Conservation (phyloP, 352 stramenopile species). For the Pythium guiyangense region DNA sequence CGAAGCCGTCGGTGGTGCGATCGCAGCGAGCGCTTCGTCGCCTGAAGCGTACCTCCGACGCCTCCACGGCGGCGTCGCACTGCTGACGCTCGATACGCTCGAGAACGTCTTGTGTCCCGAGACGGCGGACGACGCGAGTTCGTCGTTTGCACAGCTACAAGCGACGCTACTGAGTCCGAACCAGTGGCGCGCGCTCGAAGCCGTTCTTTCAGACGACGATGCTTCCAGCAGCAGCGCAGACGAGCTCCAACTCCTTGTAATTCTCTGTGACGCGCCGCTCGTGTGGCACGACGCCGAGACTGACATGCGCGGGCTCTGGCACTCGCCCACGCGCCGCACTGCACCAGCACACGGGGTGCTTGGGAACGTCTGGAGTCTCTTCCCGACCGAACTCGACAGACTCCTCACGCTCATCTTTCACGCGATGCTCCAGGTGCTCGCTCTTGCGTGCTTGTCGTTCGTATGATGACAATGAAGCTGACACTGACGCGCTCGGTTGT, state of each 20-base stretch:
- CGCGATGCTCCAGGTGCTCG: constrained; percentile 24
- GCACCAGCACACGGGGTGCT: background rate
- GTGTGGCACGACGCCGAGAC: constrained; percentile 24
- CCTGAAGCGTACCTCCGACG: constrained; percentile 24
- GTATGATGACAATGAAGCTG: background rate
- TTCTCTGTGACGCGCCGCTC: constrained; percentile 56
- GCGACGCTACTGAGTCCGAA: constrained; percentile 21
- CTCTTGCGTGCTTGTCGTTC: background rate
- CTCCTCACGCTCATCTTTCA: constrained; percentile 35
- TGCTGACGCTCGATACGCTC: constrained; percentile 42
- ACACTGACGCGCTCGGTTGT: background rate
- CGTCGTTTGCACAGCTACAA: constrained; percentile 23
- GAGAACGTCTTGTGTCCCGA: constrained; percentile 18
- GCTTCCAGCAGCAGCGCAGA: background rate
- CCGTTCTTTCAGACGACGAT: constrained; percentile 7
- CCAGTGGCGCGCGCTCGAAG: constrained; percentile 35
- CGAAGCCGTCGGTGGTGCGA: constrained; percentile 25
- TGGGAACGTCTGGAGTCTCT: constrained; percentile 27
- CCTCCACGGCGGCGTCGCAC: constrained; percentile 16
- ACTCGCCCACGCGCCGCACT: background rate
- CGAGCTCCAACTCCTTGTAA: constrained; percentile 19
- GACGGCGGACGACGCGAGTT: background rate
- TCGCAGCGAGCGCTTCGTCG: constrained; percentile 3
- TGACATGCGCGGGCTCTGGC: constrained; percentile 15
- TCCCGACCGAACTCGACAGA: constrained; percentile 29